Base-by-base conservation (phyloP, 129 eudicot genomes). In the Saposhnikovia divaricata region DNA sequence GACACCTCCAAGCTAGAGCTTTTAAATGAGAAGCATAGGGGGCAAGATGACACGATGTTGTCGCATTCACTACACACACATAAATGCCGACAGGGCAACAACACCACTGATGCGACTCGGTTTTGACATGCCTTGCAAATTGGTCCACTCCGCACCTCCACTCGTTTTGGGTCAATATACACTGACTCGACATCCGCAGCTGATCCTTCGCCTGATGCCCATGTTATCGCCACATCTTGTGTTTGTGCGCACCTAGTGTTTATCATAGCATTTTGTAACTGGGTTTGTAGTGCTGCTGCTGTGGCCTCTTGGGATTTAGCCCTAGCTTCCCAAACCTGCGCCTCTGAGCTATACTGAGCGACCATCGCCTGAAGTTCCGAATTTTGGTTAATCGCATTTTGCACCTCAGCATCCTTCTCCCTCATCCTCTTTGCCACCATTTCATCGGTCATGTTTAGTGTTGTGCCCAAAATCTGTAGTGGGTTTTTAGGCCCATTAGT, bases 1-100 rank as follows among this genome's bases (percentile, higher is more conserved):
- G 77, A 85, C 55, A 91, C 91, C 86, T 89, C 90, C 77, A 91
- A 85, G 59, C 93, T 81, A 5, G 93, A 89, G 79, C 77, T 87
- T 72, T 89, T 72, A 23, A 82, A 80, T 5, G 93, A 80, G 77
- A 87, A 84, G 47, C 96, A 91, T 5, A 84, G 78, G 9, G 96
- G 96, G 68, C 96, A 91, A n/a, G 86, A 80, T 15, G 78, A 82
- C 53, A 86, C 91, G 76, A 91, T 86, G 28, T 78, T 86, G 82
- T 87, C 93, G 72, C 96, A 91, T 37, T 87, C 91, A 43, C 82
- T 74, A 81, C 96, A 91, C 78, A 91, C 85, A 61, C 93, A 82
- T 28, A 91, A 80, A 80, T 91, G 96, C 73, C 93, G 86, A 81
- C 96, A 91, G 77, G 96, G 96, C 50, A 91, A 72, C 84, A 91